Evolutionary conservation across 73 alveolate genomes (phyloP).

Genomic region (Paraurostyla sp.): DNA sequence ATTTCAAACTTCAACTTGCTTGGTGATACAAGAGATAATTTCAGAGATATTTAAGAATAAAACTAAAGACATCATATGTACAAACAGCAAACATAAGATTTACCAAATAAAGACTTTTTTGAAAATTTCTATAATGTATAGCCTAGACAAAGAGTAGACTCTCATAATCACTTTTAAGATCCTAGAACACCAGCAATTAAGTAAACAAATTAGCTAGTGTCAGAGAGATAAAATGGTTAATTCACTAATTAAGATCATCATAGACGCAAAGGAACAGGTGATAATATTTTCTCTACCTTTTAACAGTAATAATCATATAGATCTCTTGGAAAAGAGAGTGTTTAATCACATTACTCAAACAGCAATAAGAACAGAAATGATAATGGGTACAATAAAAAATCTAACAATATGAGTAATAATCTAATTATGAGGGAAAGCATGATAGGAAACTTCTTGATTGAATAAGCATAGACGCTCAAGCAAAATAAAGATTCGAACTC

Average conservation of each 20-base stretch:
- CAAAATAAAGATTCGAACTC: background rate
- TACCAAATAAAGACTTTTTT: background rate
- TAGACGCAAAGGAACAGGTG: no score
- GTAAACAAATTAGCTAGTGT: no score
- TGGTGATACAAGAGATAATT: background rate
- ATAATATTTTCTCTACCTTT: no score
- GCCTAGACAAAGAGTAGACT: background rate
- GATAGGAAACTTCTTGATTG: slow-evolving; percentile 31
- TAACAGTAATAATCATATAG: no score
- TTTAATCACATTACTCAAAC: no score
- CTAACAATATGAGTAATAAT: background rate
- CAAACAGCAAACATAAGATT: background rate
- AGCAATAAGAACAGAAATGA: no score
- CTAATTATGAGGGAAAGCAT: slow-evolving; percentile 32
- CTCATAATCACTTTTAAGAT: no score
- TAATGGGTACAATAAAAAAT: background rate
- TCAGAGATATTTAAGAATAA: background rate
- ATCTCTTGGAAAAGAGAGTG: no score
- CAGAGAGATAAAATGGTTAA: no score
- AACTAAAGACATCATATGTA: background rate
- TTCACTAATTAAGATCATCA: no score
- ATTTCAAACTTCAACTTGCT: background rate
- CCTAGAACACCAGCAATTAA: no score
- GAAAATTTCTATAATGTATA: slow-evolving; percentile 11
- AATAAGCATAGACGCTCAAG: background rate